Conservation (phyloP, 2,329 filamentous ascomycete genomes). For the Talaromyces pinophilus region DNA sequence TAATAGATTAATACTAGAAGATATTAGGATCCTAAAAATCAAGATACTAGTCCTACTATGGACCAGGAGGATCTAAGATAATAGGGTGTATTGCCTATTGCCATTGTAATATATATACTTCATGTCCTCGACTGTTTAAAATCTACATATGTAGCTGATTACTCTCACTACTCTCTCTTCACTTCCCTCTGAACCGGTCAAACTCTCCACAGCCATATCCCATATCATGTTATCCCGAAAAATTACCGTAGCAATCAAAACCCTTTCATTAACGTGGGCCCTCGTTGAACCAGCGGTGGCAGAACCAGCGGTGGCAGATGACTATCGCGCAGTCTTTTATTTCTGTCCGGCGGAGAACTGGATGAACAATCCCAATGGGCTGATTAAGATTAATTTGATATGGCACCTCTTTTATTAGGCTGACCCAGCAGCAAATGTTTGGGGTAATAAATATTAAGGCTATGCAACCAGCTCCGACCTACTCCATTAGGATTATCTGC, state of each 20-base stretch:
- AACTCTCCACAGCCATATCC: neutral
- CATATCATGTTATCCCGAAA: neutral
- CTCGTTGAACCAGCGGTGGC: neutral
- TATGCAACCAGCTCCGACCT: neutral
- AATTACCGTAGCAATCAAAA: neutral
- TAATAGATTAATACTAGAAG: constrained; percentile 30
- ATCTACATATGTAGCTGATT: too few relatives aligned
- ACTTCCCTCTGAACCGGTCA: too few relatives aligned
- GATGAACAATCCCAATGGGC: neutral
- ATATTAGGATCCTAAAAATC: constrained; percentile 65
- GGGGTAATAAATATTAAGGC: neutral
- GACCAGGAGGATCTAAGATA: constrained; percentile 49
- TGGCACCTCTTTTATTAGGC: neutral
- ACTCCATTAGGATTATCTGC: neutral
- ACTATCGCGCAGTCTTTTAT: neutral
- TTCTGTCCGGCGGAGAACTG: neutral
- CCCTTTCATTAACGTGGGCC: neutral
- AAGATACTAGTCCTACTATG: constrained; percentile 43
- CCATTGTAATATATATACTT: too few relatives aligned
- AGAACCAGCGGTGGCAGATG: neutral
- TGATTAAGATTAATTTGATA: neutral
- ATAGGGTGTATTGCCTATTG: constrained; percentile 42
- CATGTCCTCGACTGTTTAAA: too few relatives aligned
- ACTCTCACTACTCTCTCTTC: too few relatives aligned
- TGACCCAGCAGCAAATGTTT: neutral